phyloP scores from a whole-genome alignment of 2,329 filamentous ascomycete species.

The Pestalotiopsis sp. region DNA sequence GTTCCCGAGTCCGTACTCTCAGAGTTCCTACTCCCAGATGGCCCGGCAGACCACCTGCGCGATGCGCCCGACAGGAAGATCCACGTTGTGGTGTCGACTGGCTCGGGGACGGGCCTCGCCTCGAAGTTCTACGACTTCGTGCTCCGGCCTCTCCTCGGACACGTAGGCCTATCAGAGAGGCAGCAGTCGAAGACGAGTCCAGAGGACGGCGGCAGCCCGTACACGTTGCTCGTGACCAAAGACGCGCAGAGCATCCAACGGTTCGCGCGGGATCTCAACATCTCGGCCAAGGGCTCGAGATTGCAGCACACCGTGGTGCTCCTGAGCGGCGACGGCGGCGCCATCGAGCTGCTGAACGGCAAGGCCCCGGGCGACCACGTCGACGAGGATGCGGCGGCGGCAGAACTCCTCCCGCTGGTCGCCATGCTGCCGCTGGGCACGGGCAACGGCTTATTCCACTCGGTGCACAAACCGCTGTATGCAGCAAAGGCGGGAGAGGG shows the following conservation, averaged over 20 bases:
- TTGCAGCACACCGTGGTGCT: conserved; percentile 67
- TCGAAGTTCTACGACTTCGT: conserved; percentile 55
- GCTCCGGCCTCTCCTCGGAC: conserved; percentile 56
- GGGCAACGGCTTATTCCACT: conserved; percentile 66
- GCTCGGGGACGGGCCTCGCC: conserved; percentile 64
- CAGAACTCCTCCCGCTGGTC: conserved; percentile 41
- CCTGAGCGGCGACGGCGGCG: conserved; percentile 84
- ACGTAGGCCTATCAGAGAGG: conserved; percentile 39
- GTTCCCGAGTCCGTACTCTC: conserved; percentile 39
- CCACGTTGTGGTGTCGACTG: conserved; percentile 69
- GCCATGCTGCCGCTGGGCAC: conserved; percentile 64
- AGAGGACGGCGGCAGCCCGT: conserved; percentile 28
- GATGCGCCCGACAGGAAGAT: conserved; percentile 33
- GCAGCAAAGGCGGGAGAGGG: conserved; percentile 15
- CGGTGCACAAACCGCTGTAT: conserved; percentile 61
- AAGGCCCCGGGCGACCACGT: conserved; percentile 23
- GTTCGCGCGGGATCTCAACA: conserved; percentile 51
- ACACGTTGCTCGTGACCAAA: conserved; percentile 62
- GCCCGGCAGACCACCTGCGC: conserved; percentile 39
- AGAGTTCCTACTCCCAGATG: conserved; percentile 33
- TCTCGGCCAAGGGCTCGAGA: conserved; percentile 1
- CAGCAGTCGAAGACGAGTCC: neutral
- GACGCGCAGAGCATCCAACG: conserved; percentile 65
- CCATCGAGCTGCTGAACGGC: conserved; percentile 80
- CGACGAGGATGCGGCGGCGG: neutral